Percentiles rank a stretch among this genome's conserved stretches.
These are phyloP conservation scores for Geoglossum cookeanum DNA, from an alignment of 2,329 filamentous ascomycete genomes.

Conservation along the genomic window DNA sequence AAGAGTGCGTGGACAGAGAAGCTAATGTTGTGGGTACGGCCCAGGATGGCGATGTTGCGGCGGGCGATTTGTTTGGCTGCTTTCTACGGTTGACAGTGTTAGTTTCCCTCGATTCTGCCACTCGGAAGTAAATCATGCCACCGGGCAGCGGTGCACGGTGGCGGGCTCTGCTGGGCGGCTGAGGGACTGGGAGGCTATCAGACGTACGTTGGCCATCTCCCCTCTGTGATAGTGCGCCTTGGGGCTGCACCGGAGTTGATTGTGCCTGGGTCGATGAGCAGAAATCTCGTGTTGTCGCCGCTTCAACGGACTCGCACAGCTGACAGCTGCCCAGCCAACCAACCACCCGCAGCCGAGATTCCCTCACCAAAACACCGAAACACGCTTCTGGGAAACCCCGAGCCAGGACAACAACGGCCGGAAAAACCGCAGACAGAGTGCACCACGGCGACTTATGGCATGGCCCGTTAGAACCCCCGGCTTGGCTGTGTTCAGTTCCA, in stretches of 20 bases:
- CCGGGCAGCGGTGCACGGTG: no score
- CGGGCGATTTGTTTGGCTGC: slow-evolving; percentile 44
- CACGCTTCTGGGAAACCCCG: background rate
- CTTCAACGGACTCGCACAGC: background rate
- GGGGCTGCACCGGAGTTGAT: no score
- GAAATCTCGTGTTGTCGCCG: background rate
- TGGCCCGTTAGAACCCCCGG: background rate
- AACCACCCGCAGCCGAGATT: background rate
- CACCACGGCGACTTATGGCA: background rate
- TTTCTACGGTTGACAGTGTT: slow-evolving; percentile 1
- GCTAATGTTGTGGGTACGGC: slow-evolving; percentile 63
- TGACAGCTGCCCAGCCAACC: slow-evolving; percentile 1
- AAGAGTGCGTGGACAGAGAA: slow-evolving; percentile 54
- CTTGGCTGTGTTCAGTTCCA: background rate
- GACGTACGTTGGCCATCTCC: background rate
- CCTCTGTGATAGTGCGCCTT: no score
- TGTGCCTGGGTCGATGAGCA: no score
- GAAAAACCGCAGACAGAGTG: background rate
- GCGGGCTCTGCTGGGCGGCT: no score
- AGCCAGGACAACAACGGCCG: background rate
- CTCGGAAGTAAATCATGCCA: no score
- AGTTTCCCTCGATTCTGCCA: no score
- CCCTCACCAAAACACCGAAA: slow-evolving; percentile 1
- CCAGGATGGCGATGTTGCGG: slow-evolving; percentile 58
- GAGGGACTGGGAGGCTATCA: background rate